Evolutionary conservation across 2,329 filamentous ascomycete species (phyloP).

Genomic region (Coleophoma crateriformis): DNA sequence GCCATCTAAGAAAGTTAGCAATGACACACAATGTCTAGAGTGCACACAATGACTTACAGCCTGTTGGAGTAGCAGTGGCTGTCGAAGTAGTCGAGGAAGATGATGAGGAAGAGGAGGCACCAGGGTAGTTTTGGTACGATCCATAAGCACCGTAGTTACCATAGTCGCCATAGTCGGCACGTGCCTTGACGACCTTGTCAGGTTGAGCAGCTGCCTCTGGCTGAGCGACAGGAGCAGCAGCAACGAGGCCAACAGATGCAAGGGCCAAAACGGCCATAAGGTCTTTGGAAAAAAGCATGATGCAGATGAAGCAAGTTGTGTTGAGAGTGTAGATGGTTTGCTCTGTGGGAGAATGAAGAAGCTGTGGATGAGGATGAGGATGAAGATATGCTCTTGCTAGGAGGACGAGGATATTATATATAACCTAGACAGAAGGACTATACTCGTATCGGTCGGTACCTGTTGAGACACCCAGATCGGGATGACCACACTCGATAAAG

Average conservation of each 20-base stretch:
- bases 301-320: neutral
- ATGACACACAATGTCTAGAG: too few species aligned
- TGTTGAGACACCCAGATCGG: too few species aligned
- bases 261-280: conserved; percentile 9
- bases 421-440: neutral
- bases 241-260: conserved; percentile 9
- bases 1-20: neutral
- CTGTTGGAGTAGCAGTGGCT: too few species aligned
- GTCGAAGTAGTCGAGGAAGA: too few species aligned
- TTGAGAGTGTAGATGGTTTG: neutral
- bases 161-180: conserved; percentile 4
- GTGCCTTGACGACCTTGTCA: conserved; percentile 3
- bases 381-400: too few species aligned
- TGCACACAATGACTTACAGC: too few species aligned
- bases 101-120: too few species aligned
- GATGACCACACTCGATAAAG: too few species aligned
- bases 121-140: too few species aligned
- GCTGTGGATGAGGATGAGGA: neutral
- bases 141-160: too few species aligned
- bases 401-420: neutral
- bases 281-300: conserved; percentile 4
- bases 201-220: neutral
- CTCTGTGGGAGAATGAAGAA: neutral
- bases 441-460: too few species aligned
- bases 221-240: conserved; percentile 10